These are phyloP conservation scores for Chloranthus sessilifolius DNA, from an alignment of 164 flowering plant genomes.

Conservation along the genomic window DNA sequence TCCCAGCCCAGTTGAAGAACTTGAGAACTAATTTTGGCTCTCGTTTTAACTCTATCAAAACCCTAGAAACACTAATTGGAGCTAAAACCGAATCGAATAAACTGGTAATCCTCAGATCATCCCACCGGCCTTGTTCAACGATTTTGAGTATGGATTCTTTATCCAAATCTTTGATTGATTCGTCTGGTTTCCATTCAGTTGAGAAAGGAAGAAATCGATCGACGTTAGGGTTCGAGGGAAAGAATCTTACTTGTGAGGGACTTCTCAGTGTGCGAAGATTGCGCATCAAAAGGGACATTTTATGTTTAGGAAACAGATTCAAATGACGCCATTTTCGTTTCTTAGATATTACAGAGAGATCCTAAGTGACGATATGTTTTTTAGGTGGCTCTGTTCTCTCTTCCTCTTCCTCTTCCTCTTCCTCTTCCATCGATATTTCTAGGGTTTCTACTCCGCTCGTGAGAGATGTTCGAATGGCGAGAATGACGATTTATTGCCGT, in stretches of 20 bases:
- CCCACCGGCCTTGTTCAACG: conserved; percentile 42
- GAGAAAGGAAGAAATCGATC: conserved; percentile 17
- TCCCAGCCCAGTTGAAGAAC: conserved; percentile 54
- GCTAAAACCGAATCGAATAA: conserved; percentile 47
- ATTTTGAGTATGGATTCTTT: conserved; percentile 32
- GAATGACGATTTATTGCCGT: too few species aligned
- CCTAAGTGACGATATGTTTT: not conserved
- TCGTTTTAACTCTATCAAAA: conserved; percentile 40
- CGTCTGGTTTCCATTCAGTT: conserved; percentile 13
- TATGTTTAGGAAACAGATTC: conserved; percentile 8
- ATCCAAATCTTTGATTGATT: conserved; percentile 15
- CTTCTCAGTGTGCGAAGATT: conserved; percentile 23
- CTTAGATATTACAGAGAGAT: not conserved
- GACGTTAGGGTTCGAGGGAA: conserved; percentile 5
- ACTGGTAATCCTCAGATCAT: conserved; percentile 32
- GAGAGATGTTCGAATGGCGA: too few species aligned
- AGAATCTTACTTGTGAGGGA: conserved; percentile 20
- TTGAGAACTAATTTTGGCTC: conserved; percentile 48
- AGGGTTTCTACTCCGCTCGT: conserved; percentile 10
- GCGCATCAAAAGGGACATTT: conserved; percentile 41
- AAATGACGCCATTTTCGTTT: conserved; percentile 10
- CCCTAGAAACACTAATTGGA: conserved; percentile 41
- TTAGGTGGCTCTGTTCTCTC: conserved; percentile 3
- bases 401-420: conserved; percentile 12
- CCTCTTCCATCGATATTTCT: conserved; percentile 12